phyloP scores from a whole-genome alignment of 352 stramenopile genomes.

The Pythium guiyangense region DNA sequence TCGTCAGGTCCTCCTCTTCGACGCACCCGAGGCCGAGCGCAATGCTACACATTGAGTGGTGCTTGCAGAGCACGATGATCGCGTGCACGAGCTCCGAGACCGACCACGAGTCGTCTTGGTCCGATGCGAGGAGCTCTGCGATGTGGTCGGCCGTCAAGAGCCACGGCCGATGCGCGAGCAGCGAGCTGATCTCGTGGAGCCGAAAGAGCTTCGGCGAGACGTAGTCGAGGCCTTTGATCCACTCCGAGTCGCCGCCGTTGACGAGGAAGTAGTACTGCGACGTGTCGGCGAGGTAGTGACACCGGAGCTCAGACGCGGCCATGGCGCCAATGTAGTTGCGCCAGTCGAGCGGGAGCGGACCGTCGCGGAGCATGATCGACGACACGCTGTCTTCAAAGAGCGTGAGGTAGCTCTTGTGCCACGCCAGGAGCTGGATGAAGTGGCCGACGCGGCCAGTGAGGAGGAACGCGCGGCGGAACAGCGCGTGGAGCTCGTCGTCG shows the following conservation, averaged over 20 bases:
- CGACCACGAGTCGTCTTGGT: conserved; percentile 81
- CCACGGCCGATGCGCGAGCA: conserved; percentile 85
- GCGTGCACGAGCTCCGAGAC: conserved; percentile 84
- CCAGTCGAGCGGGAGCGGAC: conserved; percentile 76
- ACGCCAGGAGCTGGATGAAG: conserved; percentile 70
- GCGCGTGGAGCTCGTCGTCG: conserved; percentile 42
- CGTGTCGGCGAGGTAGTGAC: conserved; percentile 74
- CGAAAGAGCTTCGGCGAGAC: conserved; percentile 78
- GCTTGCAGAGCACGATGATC: conserved; percentile 81
- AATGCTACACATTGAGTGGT: conserved; percentile 81
- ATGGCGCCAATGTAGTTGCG: conserved; percentile 84
- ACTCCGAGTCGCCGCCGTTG: conserved; percentile 71
- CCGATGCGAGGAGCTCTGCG: conserved; percentile 56
- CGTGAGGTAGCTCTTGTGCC: conserved; percentile 73
- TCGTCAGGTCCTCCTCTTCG: conserved; percentile 70
- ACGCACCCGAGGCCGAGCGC: conserved; percentile 66
- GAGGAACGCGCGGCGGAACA: conserved; percentile 61
- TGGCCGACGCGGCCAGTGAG: conserved; percentile 70
- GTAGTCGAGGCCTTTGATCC: conserved; percentile 82
- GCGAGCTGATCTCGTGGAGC: conserved; percentile 75
- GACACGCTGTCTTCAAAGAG: conserved; percentile 61
- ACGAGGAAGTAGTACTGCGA: conserved; percentile 85
- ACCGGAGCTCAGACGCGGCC: conserved; percentile 70
- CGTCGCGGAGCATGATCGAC: conserved; percentile 72
- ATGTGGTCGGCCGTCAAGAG: conserved; percentile 74